These are phyloP conservation scores for Apiospora aurea DNA, from an alignment of 2,329 filamentous ascomycete genomes.

Conservation along the genomic window DNA sequence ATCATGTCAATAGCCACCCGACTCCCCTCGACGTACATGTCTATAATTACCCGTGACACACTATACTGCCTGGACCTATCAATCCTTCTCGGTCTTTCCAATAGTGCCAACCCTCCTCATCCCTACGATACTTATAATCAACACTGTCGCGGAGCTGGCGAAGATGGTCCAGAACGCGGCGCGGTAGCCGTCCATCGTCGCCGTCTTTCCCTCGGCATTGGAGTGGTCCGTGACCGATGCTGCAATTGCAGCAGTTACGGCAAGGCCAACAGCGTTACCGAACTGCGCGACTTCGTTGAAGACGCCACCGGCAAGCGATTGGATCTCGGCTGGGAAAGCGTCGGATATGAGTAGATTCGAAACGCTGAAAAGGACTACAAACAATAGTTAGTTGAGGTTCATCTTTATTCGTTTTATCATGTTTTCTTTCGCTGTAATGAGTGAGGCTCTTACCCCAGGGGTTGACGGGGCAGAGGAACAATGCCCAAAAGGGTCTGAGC, in stretches of 20 bases:
- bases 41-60: no score
- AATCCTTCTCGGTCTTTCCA: slow-evolving; percentile 51
- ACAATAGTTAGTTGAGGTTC: background rate
- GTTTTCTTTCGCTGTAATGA: background rate
- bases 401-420: background rate
- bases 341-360: slow-evolving; percentile 61
- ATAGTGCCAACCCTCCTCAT: slow-evolving; percentile 55
- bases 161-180: slow-evolving; percentile 62
- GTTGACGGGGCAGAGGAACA: slow-evolving; percentile 53
- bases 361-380: slow-evolving; percentile 59
- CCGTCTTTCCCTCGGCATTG: slow-evolving; percentile 31
- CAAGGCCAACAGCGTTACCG: slow-evolving; percentile 60
- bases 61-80: slow-evolving; percentile 24
- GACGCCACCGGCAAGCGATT: slow-evolving; percentile 65
- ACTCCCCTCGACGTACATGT: background rate
- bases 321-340: slow-evolving; percentile 59
- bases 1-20: background rate
- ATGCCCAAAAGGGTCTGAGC: slow-evolving; percentile 52
- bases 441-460: slow-evolving; percentile 45
- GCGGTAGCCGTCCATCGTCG: slow-evolving; percentile 58
- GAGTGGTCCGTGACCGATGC: slow-evolving; percentile 52
- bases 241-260: slow-evolving; percentile 57
- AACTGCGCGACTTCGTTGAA: slow-evolving; percentile 67
- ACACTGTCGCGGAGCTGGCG: slow-evolving; percentile 49
- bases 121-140: slow-evolving; percentile 48